These are phyloP conservation scores for Penicillium sp. DNA, from an alignment of 2,329 filamentous ascomycete genomes.

Conservation along the genomic window DNA sequence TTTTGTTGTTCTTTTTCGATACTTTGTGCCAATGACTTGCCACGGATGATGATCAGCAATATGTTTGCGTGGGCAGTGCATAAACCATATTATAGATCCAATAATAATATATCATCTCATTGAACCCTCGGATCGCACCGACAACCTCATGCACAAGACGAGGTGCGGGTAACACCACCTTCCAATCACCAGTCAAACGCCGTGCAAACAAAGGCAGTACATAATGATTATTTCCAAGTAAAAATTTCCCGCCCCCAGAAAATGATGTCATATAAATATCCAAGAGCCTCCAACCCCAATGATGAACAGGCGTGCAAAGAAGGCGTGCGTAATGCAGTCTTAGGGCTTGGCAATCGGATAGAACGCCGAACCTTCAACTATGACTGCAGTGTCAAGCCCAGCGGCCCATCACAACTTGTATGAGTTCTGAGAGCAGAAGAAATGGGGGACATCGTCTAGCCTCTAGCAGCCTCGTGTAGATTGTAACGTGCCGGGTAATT, in stretches of 20 bases:
- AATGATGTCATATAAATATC: constrained; percentile 2
- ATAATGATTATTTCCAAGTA: background rate
- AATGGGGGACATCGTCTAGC: background rate
- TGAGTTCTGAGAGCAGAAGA: background rate
- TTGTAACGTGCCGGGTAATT: background rate
- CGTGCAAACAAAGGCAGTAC: background rate
- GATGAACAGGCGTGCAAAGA: background rate
- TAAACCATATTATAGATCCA: background rate
- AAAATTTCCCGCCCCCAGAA: background rate
- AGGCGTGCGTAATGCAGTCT: background rate
- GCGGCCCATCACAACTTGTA: too few species aligned
- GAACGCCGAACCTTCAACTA: background rate
- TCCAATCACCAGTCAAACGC: background rate
- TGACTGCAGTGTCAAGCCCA: background rate
- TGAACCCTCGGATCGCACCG: background rate
- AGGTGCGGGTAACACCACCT: background rate
- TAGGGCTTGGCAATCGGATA: background rate
- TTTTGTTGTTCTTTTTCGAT: background rate
- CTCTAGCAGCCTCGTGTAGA: background rate
- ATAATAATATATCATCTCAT: background rate
- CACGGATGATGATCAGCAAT: background rate
- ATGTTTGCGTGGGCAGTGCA: background rate
- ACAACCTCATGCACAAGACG: background rate
- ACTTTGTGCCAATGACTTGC: background rate
- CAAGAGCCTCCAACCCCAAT: background rate